Evolutionary conservation across 805 yeast genomes (phyloP).

Genomic region (Kuraishia capsulata): DNA sequence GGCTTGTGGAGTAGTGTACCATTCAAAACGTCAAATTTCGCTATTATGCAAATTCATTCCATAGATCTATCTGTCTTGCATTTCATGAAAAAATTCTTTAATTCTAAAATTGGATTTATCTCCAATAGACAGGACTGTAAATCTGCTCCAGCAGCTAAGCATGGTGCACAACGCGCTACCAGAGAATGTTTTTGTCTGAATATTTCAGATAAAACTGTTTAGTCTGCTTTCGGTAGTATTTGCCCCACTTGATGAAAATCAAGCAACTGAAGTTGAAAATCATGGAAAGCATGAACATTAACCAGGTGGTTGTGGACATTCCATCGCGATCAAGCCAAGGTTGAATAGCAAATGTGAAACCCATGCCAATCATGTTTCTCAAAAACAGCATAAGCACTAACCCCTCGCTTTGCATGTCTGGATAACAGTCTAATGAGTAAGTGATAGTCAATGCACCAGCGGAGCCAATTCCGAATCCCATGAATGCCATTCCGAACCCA

Average conservation of each 20-base stretch:
- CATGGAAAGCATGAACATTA: conserved; percentile 33
- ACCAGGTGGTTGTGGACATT: conserved; percentile 31
- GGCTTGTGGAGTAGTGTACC: no score
- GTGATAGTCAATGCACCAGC: conserved; percentile 35
- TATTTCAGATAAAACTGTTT: conserved; percentile 16
- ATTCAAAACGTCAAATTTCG: no score
- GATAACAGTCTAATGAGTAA: conserved; percentile 36
- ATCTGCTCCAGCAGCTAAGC: no score
- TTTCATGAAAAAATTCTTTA: no score
- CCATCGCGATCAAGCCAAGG: conserved; percentile 35
- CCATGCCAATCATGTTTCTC: conserved; percentile 36
- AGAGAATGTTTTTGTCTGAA: conserved; percentile 8
- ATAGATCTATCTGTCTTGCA: no score
- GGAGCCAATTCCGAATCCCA: conserved; percentile 37
- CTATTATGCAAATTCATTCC: no score
- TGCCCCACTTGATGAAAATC: conserved; percentile 31
- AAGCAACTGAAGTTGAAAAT: conserved; percentile 31
- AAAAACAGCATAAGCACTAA: conserved; percentile 33
- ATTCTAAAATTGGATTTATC: no score
- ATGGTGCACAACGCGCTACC: no score
- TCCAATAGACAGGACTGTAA: no score
- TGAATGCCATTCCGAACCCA: conserved; percentile 33
- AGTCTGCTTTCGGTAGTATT: conserved; percentile 27
- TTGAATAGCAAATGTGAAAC: conserved; percentile 35
- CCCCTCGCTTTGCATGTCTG: conserved; percentile 32